phyloP scores from a whole-genome alignment of 1,284 basidiomycete genomes.

The Cutaneotrichosporon curvatum region DNA sequence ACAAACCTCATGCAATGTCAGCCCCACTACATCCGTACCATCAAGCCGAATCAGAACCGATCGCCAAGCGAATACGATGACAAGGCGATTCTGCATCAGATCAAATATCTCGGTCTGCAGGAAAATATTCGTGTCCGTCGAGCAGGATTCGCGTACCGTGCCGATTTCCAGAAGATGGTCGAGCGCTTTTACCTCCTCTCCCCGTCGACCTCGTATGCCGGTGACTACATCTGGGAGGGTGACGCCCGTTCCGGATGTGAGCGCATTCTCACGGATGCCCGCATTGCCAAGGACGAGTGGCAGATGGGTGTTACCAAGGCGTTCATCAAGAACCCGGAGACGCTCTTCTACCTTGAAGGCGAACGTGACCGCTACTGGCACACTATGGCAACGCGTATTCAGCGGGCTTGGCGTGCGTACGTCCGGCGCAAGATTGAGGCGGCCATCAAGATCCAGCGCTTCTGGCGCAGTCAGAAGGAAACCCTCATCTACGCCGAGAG shows the following conservation, averaged over 20 bases:
- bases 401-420: constrained; percentile 93
- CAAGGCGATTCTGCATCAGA: constrained; percentile 93
- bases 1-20: constrained; percentile 93
- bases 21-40: constrained; percentile 97
- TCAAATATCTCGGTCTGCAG: constrained; percentile 97
- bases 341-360: constrained; percentile 96
- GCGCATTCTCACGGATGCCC: constrained; percentile 86
- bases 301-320: constrained; percentile 99
- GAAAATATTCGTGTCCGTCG: constrained; percentile 97
- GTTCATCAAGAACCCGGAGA: constrained; percentile 99
- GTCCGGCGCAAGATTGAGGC: constrained; percentile 93
- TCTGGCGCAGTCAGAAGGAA: constrained; percentile 99
- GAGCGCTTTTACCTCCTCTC: constrained; percentile 95
- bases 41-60: constrained; percentile 98
- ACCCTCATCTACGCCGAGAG: constrained; percentile 77
- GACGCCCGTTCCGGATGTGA: constrained; percentile 87
- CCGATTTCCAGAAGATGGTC: constrained; percentile 91
- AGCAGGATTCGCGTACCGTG: constrained; percentile 92
- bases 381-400: constrained; percentile 96
- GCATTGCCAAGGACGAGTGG: constrained; percentile 95
- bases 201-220: constrained; percentile 91
- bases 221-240: constrained; percentile 96
- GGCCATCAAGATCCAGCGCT: constrained; percentile 88
- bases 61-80: constrained; percentile 86
- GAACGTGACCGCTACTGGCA: constrained; percentile 99